Base-by-base conservation (phyloP, 2,329 filamentous ascomycete genomes). In the Anthostomella pinea region DNA sequence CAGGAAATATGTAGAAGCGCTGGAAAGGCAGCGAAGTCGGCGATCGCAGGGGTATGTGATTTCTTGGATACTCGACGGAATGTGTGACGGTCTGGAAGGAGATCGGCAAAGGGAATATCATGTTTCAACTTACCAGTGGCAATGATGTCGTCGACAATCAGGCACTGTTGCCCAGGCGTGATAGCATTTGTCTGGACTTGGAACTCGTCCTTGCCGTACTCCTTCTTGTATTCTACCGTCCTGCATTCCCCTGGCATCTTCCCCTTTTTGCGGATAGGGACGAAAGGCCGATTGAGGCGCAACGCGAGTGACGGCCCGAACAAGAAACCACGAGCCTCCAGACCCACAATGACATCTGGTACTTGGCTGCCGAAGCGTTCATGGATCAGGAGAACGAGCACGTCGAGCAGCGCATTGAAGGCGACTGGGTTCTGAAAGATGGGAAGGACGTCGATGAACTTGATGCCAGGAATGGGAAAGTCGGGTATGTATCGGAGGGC, bases 361-460 rank as follows among this genome's bases (percentile, higher is more conserved):
- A 80, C 81, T 55, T 71, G 64, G 48, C 63, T 63, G 42, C 71
- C 66, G 44, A 83, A 83, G 45, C 73, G 73, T 54, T 83, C 70
- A 39, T 76, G 68, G 48, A 95, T 75, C 64, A 95, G 84, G 45
- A 96, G 74, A 66, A 95, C 86, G 52, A 97, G 84, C 31, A 88
- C 87, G 56, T 82, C 79, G 62, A 96, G 73, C 41, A 98, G 83
- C 38, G 80, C 75, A 52, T 77, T 73, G 69, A 96, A 91, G 44
- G 86, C 73, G 33, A 64, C 60, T 37, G 83, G 81, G 59, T 88
- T 77, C 62, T 87, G 81, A 73, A 98, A 97, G 60, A 97, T 83
- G 44, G 93, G 93, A 66, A 98, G 83, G 68, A 98, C 97, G 63
- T 98, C 93, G 71, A 96, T 88, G 68, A 98, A 98, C 57, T 95